Conservation (phyloP, 2,329 filamentous ascomycete species). For the Zarea fungicola region DNA sequence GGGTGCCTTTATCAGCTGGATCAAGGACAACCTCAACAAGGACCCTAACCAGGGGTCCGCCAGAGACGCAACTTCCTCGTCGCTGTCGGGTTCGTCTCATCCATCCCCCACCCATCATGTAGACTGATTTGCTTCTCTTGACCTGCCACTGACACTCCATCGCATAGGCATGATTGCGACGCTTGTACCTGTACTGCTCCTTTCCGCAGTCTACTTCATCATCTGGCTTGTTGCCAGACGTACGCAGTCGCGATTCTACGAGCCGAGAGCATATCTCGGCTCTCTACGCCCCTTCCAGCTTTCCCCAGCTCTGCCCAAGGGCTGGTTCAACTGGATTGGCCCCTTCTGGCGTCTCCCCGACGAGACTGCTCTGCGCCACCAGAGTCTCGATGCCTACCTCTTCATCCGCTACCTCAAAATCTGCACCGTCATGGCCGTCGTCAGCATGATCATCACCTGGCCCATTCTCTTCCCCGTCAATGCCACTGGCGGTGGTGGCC, state of each 20-base stretch:
- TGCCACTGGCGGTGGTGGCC: constrained; percentile 65
- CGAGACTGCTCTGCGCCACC: constrained; percentile 76
- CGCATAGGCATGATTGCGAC: constrained; percentile 44
- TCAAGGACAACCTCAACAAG: constrained; percentile 26
- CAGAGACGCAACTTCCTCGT: constrained; percentile 24
- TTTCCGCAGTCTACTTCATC: constrained; percentile 43
- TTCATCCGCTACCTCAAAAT: constrained; percentile 15
- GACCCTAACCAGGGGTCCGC: constrained; percentile 21
- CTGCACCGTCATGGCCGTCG: constrained; percentile 10
- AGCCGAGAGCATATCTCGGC: constrained; percentile 46
- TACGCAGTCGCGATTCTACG: constrained; percentile 48
- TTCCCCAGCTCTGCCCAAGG: constrained; percentile 49
- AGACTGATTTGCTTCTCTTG: too few species aligned
- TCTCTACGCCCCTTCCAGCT: constrained; percentile 48
- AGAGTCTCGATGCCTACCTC: constrained; percentile 83
- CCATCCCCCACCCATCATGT: background rate
- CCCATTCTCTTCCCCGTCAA: constrained; percentile 82
- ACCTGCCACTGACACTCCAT: background rate
- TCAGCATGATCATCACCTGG: constrained; percentile 74
- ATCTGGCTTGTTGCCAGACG: constrained; percentile 47
- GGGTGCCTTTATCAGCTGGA: constrained; percentile 35
- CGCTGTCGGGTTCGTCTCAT: constrained; percentile 29
- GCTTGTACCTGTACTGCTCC: constrained; percentile 46
- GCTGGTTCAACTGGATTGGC: constrained; percentile 57
- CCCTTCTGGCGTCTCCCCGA: constrained; percentile 62